Percentiles rank a stretch among this genome's conserved stretches.
Conservation (phyloP, 75 land plant genomes). For the Pinus tabuliformis region DNA sequence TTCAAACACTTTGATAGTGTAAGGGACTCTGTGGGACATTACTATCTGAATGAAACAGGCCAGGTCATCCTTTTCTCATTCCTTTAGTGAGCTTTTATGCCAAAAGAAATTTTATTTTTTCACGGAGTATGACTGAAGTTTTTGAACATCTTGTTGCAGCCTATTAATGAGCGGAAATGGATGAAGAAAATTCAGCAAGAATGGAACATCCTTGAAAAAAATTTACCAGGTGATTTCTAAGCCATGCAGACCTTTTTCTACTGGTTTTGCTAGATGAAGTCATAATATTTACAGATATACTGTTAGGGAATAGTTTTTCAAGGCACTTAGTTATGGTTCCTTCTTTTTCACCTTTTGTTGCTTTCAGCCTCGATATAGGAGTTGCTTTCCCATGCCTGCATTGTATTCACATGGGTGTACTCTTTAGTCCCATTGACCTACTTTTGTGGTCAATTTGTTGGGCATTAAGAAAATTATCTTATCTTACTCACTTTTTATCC, state of each 20-base stretch:
- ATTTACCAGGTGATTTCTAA: constrained; percentile 67
- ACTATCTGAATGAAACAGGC: constrained; percentile 15
- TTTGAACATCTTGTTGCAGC: constrained; percentile 24
- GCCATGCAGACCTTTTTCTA: not conserved
- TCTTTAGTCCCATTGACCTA: too few relatives aligned
- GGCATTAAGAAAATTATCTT: too few relatives aligned
- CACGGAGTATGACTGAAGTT: too few relatives aligned
- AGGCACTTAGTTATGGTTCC: not conserved
- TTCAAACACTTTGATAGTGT: constrained; percentile 41
- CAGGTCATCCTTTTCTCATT: not conserved
- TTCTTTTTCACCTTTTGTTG: not conserved
- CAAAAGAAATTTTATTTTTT: too few relatives aligned
- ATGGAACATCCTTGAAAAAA: constrained; percentile 91
- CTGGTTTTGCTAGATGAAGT: not conserved
- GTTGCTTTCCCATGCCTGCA: too few relatives aligned
- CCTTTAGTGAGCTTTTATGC: too few relatives aligned
- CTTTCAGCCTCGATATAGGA: not conserved
- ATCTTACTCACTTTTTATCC: too few relatives aligned
- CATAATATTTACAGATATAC: constrained; percentile 1
- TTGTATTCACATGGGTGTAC: too few relatives aligned
- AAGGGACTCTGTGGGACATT: constrained; percentile 23
- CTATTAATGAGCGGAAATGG: constrained; percentile 60
- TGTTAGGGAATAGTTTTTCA: not conserved
- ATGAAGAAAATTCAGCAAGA: constrained; percentile 85
- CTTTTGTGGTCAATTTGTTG: too few relatives aligned